Evolutionary conservation across 2,329 filamentous ascomycete species (phyloP), one percentile per base, ranked within the genome.

Genomic region (Phoma sp.): DNA sequence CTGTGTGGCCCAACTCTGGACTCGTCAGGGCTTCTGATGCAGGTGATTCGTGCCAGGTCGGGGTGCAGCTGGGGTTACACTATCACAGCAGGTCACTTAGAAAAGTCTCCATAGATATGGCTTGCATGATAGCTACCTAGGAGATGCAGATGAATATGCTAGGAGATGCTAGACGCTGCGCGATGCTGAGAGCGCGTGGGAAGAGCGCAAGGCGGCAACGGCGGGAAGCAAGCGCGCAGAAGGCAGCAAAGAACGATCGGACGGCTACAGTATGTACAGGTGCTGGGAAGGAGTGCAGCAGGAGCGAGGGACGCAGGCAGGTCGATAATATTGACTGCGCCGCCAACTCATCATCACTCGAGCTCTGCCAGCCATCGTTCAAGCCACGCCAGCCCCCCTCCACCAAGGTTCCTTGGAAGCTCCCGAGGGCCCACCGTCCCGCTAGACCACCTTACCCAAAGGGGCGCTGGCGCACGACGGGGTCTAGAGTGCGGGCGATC

Each of bases 41-140:
- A 33, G 32, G 10, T 33, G 13, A 33, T 33, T 33, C 13, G 32
- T 33, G 32, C 32, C 10, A 33, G 27, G 27, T 23, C 11, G 39
- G 33, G 59, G 44, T 46, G 45, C 58, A 58, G 52, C 56, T 45
- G 51, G 50, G 47, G 60, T 60, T 57, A 57, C 52, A 61, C 65
- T 65, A 48, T 60, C 59, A 66, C 65, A 47, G 41, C 45, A 51
- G 38, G 43, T 40, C 40, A 48, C 58, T 65, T 57, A 57, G 58
- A 57, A 13, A 37, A 10, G 27, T 45, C 44, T 58, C 57, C 46
- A 61, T 52, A 51, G 55, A 52, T 39, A 52, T 53, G 44, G 47
- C 59, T 49, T 58, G 44, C 52, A 57, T 52, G 52, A 55, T 57
- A 62, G 63, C 65, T 68, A 64, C 62, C 64, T 67, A 63, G 37